phyloP scores from a whole-genome alignment of 768 basidiomycete genomes.

The Galerina marginata region DNA sequence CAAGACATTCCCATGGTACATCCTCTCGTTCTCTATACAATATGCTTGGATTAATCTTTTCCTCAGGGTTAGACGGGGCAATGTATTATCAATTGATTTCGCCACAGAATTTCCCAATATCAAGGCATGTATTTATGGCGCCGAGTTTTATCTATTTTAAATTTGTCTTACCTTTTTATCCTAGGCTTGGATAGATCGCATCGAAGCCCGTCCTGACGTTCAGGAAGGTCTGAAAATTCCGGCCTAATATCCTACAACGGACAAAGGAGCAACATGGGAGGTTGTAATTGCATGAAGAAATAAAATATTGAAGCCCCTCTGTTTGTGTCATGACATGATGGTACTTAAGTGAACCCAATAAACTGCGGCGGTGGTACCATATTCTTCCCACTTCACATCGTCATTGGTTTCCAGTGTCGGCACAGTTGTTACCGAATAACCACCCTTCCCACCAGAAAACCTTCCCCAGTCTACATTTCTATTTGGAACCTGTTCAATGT shows the following conservation, averaged over 20 bases:
- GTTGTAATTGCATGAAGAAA: too few relatives aligned
- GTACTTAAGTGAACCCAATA: too few relatives aligned
- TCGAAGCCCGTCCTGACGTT: constrained; percentile 2
- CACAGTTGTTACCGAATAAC: too few relatives aligned
- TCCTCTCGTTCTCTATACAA: background rate
- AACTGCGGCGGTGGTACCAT: too few relatives aligned
- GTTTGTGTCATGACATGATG: too few relatives aligned
- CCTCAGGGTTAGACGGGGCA: constrained; percentile 59
- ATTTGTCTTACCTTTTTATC: background rate
- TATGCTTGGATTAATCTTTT: background rate
- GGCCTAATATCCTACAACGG: background rate
- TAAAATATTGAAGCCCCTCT: too few relatives aligned
- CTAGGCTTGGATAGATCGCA: constrained; percentile 14
- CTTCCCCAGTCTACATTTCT: too few relatives aligned
- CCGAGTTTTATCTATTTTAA: background rate
- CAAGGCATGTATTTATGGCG: constrained; percentile 41
- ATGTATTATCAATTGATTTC: constrained; percentile 52
- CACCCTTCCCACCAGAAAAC: too few relatives aligned
- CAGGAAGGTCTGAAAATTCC: constrained; percentile 10
- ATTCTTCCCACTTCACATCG: too few relatives aligned
- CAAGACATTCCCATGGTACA: constrained; percentile 68
- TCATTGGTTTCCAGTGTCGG: too few relatives aligned
- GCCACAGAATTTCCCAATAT: constrained; percentile 69
- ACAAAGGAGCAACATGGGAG: too few relatives aligned
- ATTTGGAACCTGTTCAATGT: too few relatives aligned